Evolutionary conservation across 208 protist genomes (phyloP), one percentile per base, ranked within the genome.

Genomic region (Leishmania mexicana): DNA sequence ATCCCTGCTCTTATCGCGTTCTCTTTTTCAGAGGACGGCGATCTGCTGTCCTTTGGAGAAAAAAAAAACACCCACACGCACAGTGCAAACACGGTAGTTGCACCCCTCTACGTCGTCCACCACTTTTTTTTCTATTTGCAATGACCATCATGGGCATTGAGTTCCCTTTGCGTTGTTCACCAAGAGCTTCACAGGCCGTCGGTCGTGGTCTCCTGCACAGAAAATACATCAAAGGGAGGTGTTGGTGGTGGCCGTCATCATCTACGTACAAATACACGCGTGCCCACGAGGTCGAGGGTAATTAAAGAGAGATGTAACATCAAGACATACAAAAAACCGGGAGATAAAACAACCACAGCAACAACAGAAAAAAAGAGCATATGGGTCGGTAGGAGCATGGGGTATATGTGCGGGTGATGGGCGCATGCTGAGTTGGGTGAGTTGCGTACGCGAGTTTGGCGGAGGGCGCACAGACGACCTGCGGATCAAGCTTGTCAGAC

Each of bases 221-320:
- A 40, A 17, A 21, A 35, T 31, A 64, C 28, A 40, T 68, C 8
- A 47, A 47, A 15, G n/a, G 40, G 40, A 40, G 62, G 62, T 19
- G 11, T 24, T 67, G 13, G 31, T 40, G 28, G 31, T 40, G 31
- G 31, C 15, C 62, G 62, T 72, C 38, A 47, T 42, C 40, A n/a
- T 47, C 40, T n/a, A 72, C 40, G 53, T 60, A 60, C 49, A 76
- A 76, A 76, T 76, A 53, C 73, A 76, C 73, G 53, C 73, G 53
- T 31, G 13, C 73, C 17, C 7, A 40, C 19, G 24, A 21, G 13
- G 54, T 47, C 38, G 54, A 62, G 24, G 38, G 47, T 45, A 0
- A 78, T 31, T 1, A 78, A 42, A 67, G 54, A 15, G 35, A 67
- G 51, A 62, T 15, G 57, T 47, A 15, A 42, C 40, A 19, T n/a